Evolutionary conservation across 2,329 filamentous ascomycete genomes (phyloP).

Genomic region (Cordyceps cicadae): DNA sequence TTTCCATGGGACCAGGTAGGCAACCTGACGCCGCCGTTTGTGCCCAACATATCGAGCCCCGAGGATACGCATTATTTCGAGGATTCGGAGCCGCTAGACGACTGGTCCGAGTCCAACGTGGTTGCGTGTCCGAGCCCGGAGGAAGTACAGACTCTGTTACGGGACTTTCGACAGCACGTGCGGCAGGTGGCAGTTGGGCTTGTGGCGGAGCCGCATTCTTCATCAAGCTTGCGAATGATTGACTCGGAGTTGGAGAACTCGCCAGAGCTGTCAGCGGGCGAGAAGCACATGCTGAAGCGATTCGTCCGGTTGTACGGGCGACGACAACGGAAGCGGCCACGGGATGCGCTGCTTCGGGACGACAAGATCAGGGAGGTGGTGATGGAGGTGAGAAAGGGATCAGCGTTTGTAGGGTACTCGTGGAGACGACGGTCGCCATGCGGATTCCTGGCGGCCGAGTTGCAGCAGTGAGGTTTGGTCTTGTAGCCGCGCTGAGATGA

Average conservation of each 20-base stretch:
- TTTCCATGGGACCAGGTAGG: conserved; percentile 73
- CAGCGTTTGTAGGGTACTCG: conserved; percentile 83
- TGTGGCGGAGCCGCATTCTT: conserved; percentile 40
- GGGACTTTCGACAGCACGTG: conserved; percentile 30
- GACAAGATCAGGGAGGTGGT: conserved; percentile 54
- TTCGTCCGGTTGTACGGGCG: conserved; percentile 44
- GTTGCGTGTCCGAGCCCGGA: conserved; percentile 21
- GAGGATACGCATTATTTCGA: conserved; percentile 89
- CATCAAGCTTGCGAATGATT: conserved; percentile 38
- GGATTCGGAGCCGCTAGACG: conserved; percentile 64
- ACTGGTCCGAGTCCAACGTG: conserved; percentile 45
- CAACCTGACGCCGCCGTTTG: conserved; percentile 63
- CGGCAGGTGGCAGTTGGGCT: conserved; percentile 38
- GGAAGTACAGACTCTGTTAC: conserved; percentile 26
- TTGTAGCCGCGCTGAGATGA: too few relatives aligned
- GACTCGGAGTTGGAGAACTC: conserved; percentile 40
- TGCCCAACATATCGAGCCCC: conserved; percentile 59
- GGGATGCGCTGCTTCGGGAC: conserved; percentile 81
- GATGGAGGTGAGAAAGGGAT: conserved; percentile 72
- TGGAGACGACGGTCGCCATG: conserved; percentile 51
- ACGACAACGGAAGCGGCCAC: conserved; percentile 67
- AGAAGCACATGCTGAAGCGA: conserved; percentile 38
- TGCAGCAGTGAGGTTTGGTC: neutral
- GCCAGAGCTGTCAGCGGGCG: conserved; percentile 24
- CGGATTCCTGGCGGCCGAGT: conserved; percentile 20